Conservation (phyloP, 768 basidiomycete species). For the Omphalotus guepiniiformis region DNA sequence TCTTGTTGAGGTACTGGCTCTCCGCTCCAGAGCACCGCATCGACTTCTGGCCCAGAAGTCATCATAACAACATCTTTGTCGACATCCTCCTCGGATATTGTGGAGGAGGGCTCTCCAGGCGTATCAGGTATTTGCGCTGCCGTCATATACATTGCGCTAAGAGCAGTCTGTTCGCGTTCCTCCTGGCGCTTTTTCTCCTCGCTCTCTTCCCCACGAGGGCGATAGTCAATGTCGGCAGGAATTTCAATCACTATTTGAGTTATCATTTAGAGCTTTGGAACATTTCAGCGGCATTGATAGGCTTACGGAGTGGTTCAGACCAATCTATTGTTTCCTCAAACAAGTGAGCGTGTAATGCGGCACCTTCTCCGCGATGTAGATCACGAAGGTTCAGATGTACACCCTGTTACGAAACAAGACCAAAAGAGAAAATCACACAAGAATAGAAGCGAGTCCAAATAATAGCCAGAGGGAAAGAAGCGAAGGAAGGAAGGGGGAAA, state of each 20-base stretch:
- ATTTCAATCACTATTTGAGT: conserved; percentile 55
- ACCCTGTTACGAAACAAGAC: conserved; percentile 68
- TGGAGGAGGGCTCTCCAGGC: conserved; percentile 61
- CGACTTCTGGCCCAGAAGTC: conserved; percentile 66
- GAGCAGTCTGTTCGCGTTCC: conserved; percentile 71
- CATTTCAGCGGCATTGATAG: conserved; percentile 10
- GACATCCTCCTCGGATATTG: conserved; percentile 64
- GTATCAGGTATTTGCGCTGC: conserved; percentile 71
- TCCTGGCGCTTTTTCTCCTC: conserved; percentile 69
- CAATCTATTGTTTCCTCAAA: conserved; percentile 89
- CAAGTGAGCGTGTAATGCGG: conserved; percentile 73
- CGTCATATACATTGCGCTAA: conserved; percentile 72
- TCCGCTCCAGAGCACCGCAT: conserved; percentile 61
- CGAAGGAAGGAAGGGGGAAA: conserved; percentile 31
- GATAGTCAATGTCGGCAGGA: conserved; percentile 49
- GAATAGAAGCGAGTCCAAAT: conserved; percentile 19
- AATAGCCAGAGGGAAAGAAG: conserved; percentile 48
- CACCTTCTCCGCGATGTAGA: conserved; percentile 84
- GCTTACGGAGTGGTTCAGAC: conserved; percentile 78
- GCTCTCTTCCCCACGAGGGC: conserved; percentile 61
- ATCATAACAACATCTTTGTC: conserved; percentile 60
- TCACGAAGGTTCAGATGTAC: conserved; percentile 73
- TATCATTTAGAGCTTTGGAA: conserved; percentile 11
- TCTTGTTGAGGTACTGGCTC: conserved; percentile 35
- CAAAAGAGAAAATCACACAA: conserved; percentile 28